phyloP scores from a whole-genome alignment of 805 yeast species.

The Kockiozyma suomiensis region DNA sequence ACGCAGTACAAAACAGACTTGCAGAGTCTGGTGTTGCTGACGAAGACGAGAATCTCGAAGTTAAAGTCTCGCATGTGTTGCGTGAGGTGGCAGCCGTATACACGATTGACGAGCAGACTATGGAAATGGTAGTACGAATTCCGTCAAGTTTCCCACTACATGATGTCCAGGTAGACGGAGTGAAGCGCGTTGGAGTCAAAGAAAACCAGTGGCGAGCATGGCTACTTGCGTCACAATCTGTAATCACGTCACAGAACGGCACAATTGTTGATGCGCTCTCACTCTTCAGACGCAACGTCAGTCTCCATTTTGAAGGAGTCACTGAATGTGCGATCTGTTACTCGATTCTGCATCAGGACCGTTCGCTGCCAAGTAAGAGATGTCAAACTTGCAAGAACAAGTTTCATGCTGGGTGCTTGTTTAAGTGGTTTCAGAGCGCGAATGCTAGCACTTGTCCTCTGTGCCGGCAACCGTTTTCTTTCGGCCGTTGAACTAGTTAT shows the following conservation, averaged over 20 bases:
- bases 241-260: constrained; percentile 61
- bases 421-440: constrained; percentile 94
- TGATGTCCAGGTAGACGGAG: constrained; percentile 73
- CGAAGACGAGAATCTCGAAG: constrained; percentile 48
- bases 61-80: constrained; percentile 61
- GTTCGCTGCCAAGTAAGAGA: constrained; percentile 82
- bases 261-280: constrained; percentile 64
- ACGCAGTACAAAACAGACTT: constrained; percentile 51
- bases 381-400: constrained; percentile 91
- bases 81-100: constrained; percentile 74
- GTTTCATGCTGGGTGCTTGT: constrained; percentile 93
- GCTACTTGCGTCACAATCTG: constrained; percentile 86
- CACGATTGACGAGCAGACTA: constrained; percentile 80
- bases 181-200: constrained; percentile 80
- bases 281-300: constrained; percentile 71
- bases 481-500: constrained; percentile 14
- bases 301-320: constrained; percentile 85
- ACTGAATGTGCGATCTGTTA: constrained; percentile 98
- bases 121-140: constrained; percentile 74
- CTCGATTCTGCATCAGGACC: constrained; percentile 85
- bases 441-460: constrained; percentile 92
- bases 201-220: constrained; percentile 95
- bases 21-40: constrained; percentile 33
- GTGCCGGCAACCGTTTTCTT: constrained; percentile 57
- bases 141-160: constrained; percentile 80